These are phyloP conservation scores for Madurella mycetomatis DNA, from an alignment of 2,329 filamentous ascomycete species.

Conservation along the genomic window DNA sequence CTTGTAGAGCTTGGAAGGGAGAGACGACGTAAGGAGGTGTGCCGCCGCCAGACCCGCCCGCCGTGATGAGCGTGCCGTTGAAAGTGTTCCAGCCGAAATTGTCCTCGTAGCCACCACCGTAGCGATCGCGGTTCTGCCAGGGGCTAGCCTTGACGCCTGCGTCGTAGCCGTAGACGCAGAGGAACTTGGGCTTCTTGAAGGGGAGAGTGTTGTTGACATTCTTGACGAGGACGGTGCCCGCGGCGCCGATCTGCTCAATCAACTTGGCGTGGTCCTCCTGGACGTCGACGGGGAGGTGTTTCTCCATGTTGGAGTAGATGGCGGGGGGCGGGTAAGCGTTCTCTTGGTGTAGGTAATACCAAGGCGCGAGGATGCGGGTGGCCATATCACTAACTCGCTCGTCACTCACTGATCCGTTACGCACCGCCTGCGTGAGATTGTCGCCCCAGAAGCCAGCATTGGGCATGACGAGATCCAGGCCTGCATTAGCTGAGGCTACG, in stretches of 20 bases:
- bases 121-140: constrained; percentile 46
- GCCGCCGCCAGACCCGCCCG: constrained; percentile 49
- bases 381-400: constrained; percentile 75
- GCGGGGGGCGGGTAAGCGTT: constrained; percentile 21
- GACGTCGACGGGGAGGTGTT: constrained; percentile 22
- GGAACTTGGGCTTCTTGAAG: constrained; percentile 46
- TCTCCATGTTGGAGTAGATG: constrained; percentile 17
- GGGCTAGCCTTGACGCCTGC: constrained; percentile 44
- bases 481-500: constrained; percentile 50
- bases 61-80: constrained; percentile 49
- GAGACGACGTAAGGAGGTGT: constrained; percentile 43
- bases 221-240: constrained; percentile 26
- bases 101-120: constrained; percentile 37
- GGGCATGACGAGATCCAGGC: constrained; percentile 69
- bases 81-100: constrained; percentile 46
- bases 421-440: constrained; percentile 70
- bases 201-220: constrained; percentile 44
- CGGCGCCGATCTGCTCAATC: constrained; percentile 38
- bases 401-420: constrained; percentile 69
- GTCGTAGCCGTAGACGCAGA: constrained; percentile 61
- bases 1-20: constrained; percentile 55
- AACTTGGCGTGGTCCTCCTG: constrained; percentile 24
- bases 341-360: constrained; percentile 35
- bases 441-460: constrained; percentile 52
- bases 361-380: constrained; percentile 54